phyloP scores from a whole-genome alignment of 1,139 yeast genomes.

The Kodamaea suecica region DNA sequence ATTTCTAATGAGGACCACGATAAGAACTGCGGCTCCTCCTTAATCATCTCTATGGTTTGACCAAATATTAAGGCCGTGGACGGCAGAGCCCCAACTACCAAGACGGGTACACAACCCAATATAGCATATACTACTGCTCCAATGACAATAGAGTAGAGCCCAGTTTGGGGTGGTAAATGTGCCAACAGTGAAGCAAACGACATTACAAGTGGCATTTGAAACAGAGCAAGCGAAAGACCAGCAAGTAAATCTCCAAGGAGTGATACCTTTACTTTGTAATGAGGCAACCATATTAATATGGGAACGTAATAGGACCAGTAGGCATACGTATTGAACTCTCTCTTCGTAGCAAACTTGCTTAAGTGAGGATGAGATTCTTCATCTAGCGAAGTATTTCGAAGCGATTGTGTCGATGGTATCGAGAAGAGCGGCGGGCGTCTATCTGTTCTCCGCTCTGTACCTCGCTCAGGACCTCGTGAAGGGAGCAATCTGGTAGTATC shows the following conservation, averaged over 20 bases:
- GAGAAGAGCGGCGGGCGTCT: slow-evolving; percentile 26
- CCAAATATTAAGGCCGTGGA: slow-evolving; percentile 34
- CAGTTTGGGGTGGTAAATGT: slow-evolving; percentile 31
- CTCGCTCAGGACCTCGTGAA: background rate
- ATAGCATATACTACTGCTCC: slow-evolving; percentile 29
- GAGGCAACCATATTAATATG: slow-evolving; percentile 31
- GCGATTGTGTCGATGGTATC: slow-evolving; percentile 26
- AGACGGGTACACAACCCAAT: slow-evolving; percentile 32
- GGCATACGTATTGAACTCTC: slow-evolving; percentile 22
- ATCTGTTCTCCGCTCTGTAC: background rate
- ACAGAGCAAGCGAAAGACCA: slow-evolving; percentile 31
- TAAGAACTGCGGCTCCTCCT: slow-evolving; percentile 16
- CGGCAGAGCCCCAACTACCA: slow-evolving; percentile 37
- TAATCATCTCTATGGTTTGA: slow-evolving; percentile 23
- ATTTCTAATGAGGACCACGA: slow-evolving; percentile 22
- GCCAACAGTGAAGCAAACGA: slow-evolving; percentile 34
- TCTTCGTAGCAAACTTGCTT: slow-evolving; percentile 3
- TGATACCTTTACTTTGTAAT: slow-evolving; percentile 16
- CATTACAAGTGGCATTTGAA: slow-evolving; percentile 37
- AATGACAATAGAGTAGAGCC: slow-evolving; percentile 29
- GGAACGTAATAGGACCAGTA: slow-evolving; percentile 35
- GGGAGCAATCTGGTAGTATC: background rate
- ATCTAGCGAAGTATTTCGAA: slow-evolving; percentile 14
- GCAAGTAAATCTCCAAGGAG: slow-evolving; percentile 33
- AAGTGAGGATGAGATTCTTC: slow-evolving; percentile 9